Evolutionary conservation across 768 basidiomycete genomes (phyloP).

Genomic region (Suillus cothurnatus): DNA sequence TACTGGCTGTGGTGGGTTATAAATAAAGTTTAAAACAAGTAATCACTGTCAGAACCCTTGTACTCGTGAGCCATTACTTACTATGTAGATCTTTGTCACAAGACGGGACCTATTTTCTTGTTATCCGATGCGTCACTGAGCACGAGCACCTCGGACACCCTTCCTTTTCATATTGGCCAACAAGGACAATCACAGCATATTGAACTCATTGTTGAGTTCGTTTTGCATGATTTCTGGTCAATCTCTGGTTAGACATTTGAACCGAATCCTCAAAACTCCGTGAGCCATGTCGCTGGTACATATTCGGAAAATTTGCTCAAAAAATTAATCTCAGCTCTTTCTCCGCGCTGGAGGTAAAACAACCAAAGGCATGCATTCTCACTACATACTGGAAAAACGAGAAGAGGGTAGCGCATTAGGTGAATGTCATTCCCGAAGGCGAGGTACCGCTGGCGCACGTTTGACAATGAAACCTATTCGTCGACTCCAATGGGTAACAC

Average conservation of each 20-base stretch:
- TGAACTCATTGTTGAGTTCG: background rate
- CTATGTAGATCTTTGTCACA: background rate
- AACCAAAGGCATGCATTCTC: background rate
- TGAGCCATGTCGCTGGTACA: background rate
- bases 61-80: background rate
- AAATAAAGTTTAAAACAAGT: background rate
- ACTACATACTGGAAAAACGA: background rate
- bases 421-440: background rate
- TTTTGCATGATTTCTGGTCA: background rate
- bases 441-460: background rate
- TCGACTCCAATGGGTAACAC: constrained; percentile 28
- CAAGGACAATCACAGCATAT: too few species aligned
- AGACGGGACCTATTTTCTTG: background rate
- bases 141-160: constrained; percentile 4
- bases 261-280: background rate
- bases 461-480: constrained; percentile 16
- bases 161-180: background rate
- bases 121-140: background rate
- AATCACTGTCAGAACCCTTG: background rate
- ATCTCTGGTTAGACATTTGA: background rate
- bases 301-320: background rate
- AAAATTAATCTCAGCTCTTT: background rate
- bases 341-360: background rate
- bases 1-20: background rate
- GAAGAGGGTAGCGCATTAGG: background rate